phyloP scores from a whole-genome alignment of 1,284 basidiomycete species.

The Ceratobasidium sp. region DNA sequence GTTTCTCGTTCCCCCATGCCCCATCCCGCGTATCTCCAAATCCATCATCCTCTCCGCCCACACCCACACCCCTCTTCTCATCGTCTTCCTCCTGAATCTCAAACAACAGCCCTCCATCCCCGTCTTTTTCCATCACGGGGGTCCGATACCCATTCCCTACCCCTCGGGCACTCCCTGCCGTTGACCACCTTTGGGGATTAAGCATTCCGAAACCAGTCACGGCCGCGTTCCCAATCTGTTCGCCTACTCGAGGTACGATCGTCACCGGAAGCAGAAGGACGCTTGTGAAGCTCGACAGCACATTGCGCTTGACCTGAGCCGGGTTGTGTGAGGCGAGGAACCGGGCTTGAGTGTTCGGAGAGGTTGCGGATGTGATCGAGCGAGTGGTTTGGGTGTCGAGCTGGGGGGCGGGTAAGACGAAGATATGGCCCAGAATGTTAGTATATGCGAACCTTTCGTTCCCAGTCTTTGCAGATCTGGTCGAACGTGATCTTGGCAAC shows the following conservation, averaged over 20 bases:
- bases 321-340: conserved; percentile 91
- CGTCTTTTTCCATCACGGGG: conserved; percentile 53
- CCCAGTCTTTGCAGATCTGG: conserved; percentile 84
- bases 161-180: conserved; percentile 64
- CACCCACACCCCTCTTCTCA: conserved; percentile 36
- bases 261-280: conserved; percentile 95
- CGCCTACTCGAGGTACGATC: conserved; percentile 89
- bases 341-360: conserved; percentile 63
- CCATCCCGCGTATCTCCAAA: conserved; percentile 33
- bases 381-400: conserved; percentile 32
- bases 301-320: conserved; percentile 91
- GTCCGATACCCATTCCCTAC: conserved; percentile 47
- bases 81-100: conserved; percentile 73
- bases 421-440: conserved; percentile 12
- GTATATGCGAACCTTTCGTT: conserved; percentile 64
- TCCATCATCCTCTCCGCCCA: conserved; percentile 24
- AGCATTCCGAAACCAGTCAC: conserved; percentile 89
- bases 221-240: conserved; percentile 79
- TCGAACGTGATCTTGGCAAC: conserved; percentile 83
- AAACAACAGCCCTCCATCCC: conserved; percentile 68
- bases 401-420: conserved; percentile 7
- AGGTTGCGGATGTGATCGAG: conserved; percentile 25
- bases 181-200: conserved; percentile 83
- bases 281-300: conserved; percentile 92
- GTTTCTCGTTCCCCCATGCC: conserved; percentile 30